Evolutionary conservation across 2,329 filamentous ascomycete genomes (phyloP), one percentile per base, ranked within the genome.

Genomic region (Pezicula carpinea): DNA sequence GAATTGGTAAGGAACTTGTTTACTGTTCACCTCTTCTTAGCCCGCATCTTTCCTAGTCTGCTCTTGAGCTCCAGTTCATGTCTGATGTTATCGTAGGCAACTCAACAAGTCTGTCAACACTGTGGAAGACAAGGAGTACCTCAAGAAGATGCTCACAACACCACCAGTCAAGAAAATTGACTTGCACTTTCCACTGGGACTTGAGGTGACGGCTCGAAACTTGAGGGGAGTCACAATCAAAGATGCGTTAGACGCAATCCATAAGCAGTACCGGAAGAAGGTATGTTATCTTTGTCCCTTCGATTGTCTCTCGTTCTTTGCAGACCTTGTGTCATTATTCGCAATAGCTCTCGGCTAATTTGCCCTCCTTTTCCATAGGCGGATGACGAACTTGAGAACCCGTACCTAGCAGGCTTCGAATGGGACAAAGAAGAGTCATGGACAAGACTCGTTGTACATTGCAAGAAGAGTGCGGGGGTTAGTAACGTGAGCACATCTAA

Each of bases 211-310:
- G 26, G 92, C 90, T 64, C 82, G 92, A 63, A 97, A 96, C 71
- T 74, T 91, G 60, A 92, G 91, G 70, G 92, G 92, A 47, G 90
- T 97, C 58, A 97, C 92, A 48, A 92, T 97, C 77, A 96, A 96
- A 76, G 92, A 97, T 69, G 90, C 90, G 49, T 67, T 96, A 67
- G 91, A 96, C 68, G 92, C 89, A 62, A 96, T 97, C 71, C 77
- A 96, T 78, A 96, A 96, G 77, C 81, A 87, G 59, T 95, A 89
- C 77, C 95, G 95, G 80, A 96, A 96, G 82, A 86, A 91, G 80
- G 92, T 91, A 70, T 59, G 82, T 68, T 21, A 35, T 15, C 19
- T 15, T 23, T 35, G 35, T 43, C 39, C 41, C 39, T 13, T 32
- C n/a, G 40, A 18, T 31, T 26, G n/a, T 34, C 5, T 39, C 36